phyloP scores from a whole-genome alignment of 148 eudicot genomes.

The Polygonum maritimum region DNA sequence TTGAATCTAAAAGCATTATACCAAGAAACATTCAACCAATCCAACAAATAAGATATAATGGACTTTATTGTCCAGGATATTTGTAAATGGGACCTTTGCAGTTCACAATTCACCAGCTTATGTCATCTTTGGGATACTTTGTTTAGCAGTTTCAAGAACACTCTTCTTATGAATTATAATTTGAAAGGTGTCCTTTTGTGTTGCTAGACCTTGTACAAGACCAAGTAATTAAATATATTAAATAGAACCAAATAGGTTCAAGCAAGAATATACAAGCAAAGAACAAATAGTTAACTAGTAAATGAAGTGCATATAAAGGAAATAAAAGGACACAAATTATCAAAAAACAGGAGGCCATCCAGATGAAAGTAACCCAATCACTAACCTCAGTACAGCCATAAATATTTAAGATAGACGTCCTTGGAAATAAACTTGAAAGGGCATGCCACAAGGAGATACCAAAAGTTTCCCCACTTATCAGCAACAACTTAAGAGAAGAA shows the following conservation, averaged over 20 bases:
- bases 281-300: slow-evolving; percentile 1
- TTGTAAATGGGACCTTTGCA: background rate
- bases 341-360: background rate
- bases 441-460: slow-evolving; percentile 46
- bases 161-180: background rate
- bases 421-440: slow-evolving; percentile 50
- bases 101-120: background rate
- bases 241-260: background rate
- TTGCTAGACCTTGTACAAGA: background rate
- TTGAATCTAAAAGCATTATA: background rate
- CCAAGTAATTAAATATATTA: background rate
- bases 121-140: background rate
- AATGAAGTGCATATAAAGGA: background rate
- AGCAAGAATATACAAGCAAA: background rate
- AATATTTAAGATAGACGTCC: slow-evolving; percentile 60
- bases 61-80: background rate
- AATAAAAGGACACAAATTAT: background rate
- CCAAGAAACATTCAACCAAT: background rate
- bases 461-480: slow-evolving; percentile 83
- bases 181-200: background rate
- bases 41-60: background rate
- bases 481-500: slow-evolving; percentile 48
- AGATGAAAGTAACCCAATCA: slow-evolving; percentile 3
- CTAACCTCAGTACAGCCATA: slow-evolving; percentile 96
- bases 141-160: background rate